Percentiles rank a stretch among this genome's conserved stretches.
Evolutionary conservation across 768 basidiomycete species (phyloP).

Genomic region (Dendrothele bispora): DNA sequence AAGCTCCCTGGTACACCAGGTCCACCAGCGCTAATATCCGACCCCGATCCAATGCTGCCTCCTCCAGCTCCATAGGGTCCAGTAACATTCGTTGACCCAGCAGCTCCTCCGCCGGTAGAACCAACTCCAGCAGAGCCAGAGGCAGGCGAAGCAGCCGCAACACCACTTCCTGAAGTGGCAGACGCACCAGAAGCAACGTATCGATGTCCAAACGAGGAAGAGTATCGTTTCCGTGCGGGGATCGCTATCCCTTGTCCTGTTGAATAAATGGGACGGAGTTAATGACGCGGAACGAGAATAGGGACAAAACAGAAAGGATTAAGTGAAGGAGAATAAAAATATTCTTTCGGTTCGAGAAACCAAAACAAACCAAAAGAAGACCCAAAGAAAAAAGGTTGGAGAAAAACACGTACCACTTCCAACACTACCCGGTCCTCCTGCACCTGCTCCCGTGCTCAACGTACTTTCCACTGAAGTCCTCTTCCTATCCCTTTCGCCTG

Average conservation of each 20-base stretch:
- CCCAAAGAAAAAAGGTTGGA: conserved; percentile 7
- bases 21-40: too few relatives aligned
- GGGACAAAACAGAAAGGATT: too few relatives aligned
- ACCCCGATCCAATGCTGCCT: too few relatives aligned
- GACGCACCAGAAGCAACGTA: conserved; percentile 42
- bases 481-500: not conserved
- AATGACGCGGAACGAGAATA: not conserved
- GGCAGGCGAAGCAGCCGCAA: not conserved
- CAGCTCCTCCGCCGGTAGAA: conserved; percentile 29
- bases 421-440: conserved; percentile 13
- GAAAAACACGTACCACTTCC: conserved; percentile 10
- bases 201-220: conserved; percentile 76
- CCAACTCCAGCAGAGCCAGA: conserved; percentile 2
- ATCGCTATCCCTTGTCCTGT: conserved; percentile 31
- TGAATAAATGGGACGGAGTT: not conserved
- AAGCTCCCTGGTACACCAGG: too few relatives aligned
- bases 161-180: conserved; percentile 40
- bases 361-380: conserved; percentile 3
- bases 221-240: conserved; percentile 60
- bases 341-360: too few relatives aligned
- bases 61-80: too few relatives aligned
- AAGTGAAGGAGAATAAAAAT: too few relatives aligned
- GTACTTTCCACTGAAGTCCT: not conserved
- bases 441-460: conserved; percentile 18
- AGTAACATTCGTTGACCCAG: conserved; percentile 6